These are phyloP conservation scores for Pichia nakasei DNA, from an alignment of 805 yeast species.

Conservation along the genomic window DNA sequence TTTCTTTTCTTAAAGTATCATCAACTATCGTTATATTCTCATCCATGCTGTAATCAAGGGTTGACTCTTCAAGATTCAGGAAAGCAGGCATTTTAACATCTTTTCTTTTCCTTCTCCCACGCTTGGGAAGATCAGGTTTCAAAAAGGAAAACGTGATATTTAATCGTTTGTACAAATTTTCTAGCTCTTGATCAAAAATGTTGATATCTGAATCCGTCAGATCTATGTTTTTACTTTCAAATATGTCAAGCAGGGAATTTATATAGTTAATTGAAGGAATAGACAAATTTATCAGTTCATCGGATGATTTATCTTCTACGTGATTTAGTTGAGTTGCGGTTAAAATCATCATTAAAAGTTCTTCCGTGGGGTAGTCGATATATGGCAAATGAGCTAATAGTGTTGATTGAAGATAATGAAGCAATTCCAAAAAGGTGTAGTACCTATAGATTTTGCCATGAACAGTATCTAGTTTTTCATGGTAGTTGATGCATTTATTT, in stretches of 20 bases:
- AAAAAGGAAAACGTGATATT: slow-evolving; percentile 1
- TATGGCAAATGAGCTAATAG: slow-evolving; percentile 1
- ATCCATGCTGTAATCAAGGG: not conserved
- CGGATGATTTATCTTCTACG: not conserved
- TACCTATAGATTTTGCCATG: slow-evolving; percentile 7
- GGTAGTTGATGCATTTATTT: slow-evolving; percentile 1
- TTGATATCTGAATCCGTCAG: not conserved
- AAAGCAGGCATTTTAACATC: not conserved
- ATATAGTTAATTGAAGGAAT: slow-evolving; percentile 4
- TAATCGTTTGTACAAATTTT: not conserved
- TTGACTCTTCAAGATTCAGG: not conserved
- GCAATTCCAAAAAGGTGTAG: slow-evolving; percentile 2
- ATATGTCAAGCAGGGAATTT: not conserved
- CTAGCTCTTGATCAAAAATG: slow-evolving; percentile 2
- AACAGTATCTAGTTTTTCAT: not conserved
- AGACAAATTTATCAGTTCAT: not conserved
- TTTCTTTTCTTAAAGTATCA: slow-evolving; percentile 1
- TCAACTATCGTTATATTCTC: not conserved
- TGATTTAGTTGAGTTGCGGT: slow-evolving; percentile 7
- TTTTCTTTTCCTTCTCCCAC: not conserved
- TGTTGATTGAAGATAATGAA: slow-evolving; percentile 2
- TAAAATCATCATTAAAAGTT: slow-evolving; percentile 3
- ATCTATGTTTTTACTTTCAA: not conserved
- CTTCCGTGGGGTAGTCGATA: slow-evolving; percentile 5
- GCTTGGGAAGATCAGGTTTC: not conserved